phyloP scores from a whole-genome alignment of 768 basidiomycete genomes.

The Dictyophora rubrovolvata region DNA sequence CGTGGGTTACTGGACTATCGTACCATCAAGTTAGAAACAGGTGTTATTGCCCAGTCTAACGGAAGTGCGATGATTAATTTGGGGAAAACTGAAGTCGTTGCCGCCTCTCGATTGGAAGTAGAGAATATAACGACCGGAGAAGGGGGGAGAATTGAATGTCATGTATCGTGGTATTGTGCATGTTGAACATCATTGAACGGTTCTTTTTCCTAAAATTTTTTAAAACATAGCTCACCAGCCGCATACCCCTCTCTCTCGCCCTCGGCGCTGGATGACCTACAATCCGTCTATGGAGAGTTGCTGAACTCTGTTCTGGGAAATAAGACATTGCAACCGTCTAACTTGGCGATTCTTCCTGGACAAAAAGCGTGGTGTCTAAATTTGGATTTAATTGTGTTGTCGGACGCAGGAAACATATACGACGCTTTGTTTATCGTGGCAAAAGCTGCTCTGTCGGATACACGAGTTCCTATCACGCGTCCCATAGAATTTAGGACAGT shows the following conservation, averaged over 20 bases:
- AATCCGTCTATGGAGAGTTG: constrained; percentile 57
- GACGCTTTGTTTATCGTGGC: constrained; percentile 76
- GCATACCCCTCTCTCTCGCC: constrained; percentile 65
- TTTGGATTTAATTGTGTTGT: constrained; percentile 64
- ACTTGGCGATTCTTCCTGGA: constrained; percentile 43
- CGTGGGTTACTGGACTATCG: constrained; percentile 59
- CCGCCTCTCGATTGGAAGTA: constrained; percentile 73
- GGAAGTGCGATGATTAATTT: constrained; percentile 71
- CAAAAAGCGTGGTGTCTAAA: constrained; percentile 69
- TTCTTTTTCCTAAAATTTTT: background rate
- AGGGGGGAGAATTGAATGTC: constrained; percentile 54
- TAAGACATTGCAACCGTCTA: constrained; percentile 52
- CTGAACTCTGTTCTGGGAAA: constrained; percentile 59
- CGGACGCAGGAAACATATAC: constrained; percentile 64
- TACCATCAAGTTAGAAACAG: constrained; percentile 62
- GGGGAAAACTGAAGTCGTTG: constrained; percentile 76
- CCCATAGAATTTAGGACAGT: constrained; percentile 55
- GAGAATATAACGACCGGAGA: constrained; percentile 42
- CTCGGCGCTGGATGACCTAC: constrained; percentile 61
- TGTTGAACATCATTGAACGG: constrained; percentile 19
- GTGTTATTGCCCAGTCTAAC: constrained; percentile 70
- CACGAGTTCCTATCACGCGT: constrained; percentile 66
- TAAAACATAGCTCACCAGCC: constrained; percentile 57
- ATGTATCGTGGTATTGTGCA: constrained; percentile 55
- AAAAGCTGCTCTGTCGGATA: constrained; percentile 71